Evolutionary conservation across 1,139 yeast genomes (phyloP), one percentile per base, ranked within the genome.

Genomic region (Meyerozyma carpophila): DNA sequence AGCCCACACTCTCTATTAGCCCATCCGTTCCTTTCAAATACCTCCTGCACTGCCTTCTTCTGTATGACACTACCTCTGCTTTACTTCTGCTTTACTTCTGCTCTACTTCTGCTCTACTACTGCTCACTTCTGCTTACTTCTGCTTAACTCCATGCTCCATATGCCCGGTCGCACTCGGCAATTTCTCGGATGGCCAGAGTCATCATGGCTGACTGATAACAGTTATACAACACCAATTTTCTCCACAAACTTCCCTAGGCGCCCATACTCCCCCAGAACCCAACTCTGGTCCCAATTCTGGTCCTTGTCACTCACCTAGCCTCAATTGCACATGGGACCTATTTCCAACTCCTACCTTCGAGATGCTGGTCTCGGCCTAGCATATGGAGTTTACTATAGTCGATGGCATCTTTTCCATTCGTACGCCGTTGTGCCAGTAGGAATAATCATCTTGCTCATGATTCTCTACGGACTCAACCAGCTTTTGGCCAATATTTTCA

Each of bases 381-480:
- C 14, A 1, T 44, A 47, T 31, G 55, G 53, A 1, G 16, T 50
- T 3, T 52, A 49, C 50, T 45, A 47, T 32, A 43, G 50, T 9
- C 52, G 46, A 18, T 32, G 41, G 31, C 52, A 52, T 39, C 39
- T 50, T 3, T 31, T 50, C 3, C 50, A 59, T 34, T 61, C 73
- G 9, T 73, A 67, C 50, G 45, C 65, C 10, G 45, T 70, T 13
- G 58, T 70, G 2, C 77, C 77, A 3, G 40, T 58, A 1, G 77
- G 77, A 2, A 56, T 69, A 8, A 41, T 72, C 16, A 41, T 63
- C 1, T 50, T 70, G 31, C 56, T 70, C 43, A 47, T 58, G 27
- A 63, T 81, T 3, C 62, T 85, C n/a, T 86, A 84, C 52, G 91
- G 87, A 0, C 70, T 84, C 38, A 79, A 85, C 54, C 66, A 70